phyloP scores from a whole-genome alignment of 2,329 filamentous ascomycete genomes.

The Fusarium azukiicola region DNA sequence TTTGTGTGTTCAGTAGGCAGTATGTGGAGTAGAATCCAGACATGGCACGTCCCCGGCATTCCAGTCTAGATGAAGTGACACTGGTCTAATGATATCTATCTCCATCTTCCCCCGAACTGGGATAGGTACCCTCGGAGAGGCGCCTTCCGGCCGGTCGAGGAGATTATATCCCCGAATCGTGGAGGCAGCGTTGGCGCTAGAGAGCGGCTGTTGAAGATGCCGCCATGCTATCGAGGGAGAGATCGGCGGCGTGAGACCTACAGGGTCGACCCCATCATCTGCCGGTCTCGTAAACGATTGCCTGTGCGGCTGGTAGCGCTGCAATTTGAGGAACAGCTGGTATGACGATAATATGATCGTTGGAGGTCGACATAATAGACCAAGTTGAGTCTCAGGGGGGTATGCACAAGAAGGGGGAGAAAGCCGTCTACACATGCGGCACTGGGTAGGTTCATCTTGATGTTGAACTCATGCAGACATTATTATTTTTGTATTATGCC shows the following conservation, averaged over 20 bases:
- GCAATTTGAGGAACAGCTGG: background rate
- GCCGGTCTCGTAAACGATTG: background rate
- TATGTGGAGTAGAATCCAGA: too few relatives aligned
- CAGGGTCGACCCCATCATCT: background rate
- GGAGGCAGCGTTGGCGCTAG: background rate
- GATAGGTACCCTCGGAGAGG: background rate
- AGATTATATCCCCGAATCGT: background rate
- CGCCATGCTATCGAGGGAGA: background rate
- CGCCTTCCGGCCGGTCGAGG: constrained; percentile 1
- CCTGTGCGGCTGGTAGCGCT: background rate
- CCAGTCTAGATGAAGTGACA: background rate
- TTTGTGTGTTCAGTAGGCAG: too few relatives aligned
- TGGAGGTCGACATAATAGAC: background rate
- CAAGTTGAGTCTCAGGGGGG: too few relatives aligned
- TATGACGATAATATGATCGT: background rate
- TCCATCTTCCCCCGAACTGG: background rate
- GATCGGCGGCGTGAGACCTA: background rate
- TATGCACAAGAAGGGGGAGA: too few relatives aligned
- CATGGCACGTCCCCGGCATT: background rate
- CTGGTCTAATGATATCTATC: background rate
- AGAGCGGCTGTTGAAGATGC: background rate
- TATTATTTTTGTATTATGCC: too few relatives aligned
- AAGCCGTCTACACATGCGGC: too few relatives aligned
- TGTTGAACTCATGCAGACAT: too few relatives aligned
- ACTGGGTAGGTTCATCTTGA: too few relatives aligned